These are phyloP conservation scores for Hypoxylon rubiginosum DNA, from an alignment of 2,329 filamentous ascomycete species.

Conservation along the genomic window DNA sequence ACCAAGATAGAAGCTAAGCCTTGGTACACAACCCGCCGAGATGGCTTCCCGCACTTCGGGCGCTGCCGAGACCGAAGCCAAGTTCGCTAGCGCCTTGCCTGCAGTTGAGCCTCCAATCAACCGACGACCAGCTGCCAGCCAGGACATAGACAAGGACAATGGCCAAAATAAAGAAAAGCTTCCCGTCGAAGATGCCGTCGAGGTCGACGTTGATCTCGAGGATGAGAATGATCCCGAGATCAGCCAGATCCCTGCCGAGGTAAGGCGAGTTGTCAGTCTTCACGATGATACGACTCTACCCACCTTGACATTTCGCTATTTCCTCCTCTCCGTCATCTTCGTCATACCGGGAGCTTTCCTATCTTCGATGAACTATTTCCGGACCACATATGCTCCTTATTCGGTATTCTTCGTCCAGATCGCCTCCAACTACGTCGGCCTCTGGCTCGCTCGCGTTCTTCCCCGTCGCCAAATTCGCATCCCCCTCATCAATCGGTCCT, in stretches of 20 bases:
- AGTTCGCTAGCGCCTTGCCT: constrained; percentile 34
- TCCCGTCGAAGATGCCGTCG: constrained; percentile 42
- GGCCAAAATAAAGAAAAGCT: constrained; percentile 37
- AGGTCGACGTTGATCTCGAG: constrained; percentile 48
- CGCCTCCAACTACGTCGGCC: constrained; percentile 67
- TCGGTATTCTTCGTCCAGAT: constrained; percentile 74
- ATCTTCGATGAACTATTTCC: constrained; percentile 67
- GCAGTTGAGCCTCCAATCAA: constrained; percentile 30
- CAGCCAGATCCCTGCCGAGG: constrained; percentile 66
- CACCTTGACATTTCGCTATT: constrained; percentile 72
- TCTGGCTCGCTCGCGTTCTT: constrained; percentile 65
- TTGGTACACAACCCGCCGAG: constrained; percentile 22
- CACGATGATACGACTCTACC: constrained; percentile 68
- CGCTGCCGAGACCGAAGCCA: constrained; percentile 34
- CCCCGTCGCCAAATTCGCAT: constrained; percentile 62
- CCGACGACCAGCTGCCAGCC: constrained; percentile 20
- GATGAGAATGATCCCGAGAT: constrained; percentile 65
- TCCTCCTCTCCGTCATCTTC: constrained; percentile 67
- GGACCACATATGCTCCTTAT: constrained; percentile 70
- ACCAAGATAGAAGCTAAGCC: too few species aligned
- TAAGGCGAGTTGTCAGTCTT: constrained; percentile 69
- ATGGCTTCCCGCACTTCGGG: constrained; percentile 34
- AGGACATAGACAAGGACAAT: constrained; percentile 4
- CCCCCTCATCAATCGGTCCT: constrained; percentile 62
- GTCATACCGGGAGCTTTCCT: constrained; percentile 70